Evolutionary conservation across 352 stramenopile species (phyloP).

Genomic region (Stramenopiles sp.): DNA sequence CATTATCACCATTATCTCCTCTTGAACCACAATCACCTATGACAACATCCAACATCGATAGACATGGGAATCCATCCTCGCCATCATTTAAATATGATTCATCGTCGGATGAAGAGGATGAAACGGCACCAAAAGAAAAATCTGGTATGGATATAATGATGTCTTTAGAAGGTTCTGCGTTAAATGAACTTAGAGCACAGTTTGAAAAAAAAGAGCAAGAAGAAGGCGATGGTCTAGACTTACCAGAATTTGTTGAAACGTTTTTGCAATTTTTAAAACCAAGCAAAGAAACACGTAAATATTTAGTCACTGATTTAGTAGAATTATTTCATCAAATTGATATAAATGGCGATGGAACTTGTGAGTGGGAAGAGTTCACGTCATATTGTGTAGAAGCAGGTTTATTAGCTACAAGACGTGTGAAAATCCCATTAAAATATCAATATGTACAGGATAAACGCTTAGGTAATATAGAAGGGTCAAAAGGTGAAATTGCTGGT

Average conservation of each 20-base stretch:
- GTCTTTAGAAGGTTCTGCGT: conserved; percentile 41
- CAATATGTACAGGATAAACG: conserved; percentile 37
- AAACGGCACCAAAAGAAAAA: background rate
- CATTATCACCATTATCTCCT: too few species aligned
- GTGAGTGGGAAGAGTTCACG: conserved; percentile 62
- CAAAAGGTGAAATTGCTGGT: conserved; percentile 35
- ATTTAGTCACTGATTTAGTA: conserved; percentile 36
- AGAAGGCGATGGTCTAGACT: conserved; percentile 30
- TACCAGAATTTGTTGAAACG: conserved; percentile 52
- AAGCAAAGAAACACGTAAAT: conserved; percentile 25
- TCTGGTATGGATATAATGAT: conserved; percentile 49
- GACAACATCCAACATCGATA: too few species aligned
- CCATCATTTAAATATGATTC: too few species aligned
- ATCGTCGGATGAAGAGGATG: background rate
- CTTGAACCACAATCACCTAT: too few species aligned
- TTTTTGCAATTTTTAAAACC: conserved; percentile 34
- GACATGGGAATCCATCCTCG: too few species aligned
- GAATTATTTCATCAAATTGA: conserved; percentile 60
- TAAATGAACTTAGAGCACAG: conserved; percentile 50
- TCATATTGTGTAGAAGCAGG: conserved; percentile 56
- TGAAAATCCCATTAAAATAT: conserved; percentile 34
- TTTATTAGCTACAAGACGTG: conserved; percentile 39
- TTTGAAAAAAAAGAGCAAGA: conserved; percentile 32
- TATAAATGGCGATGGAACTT: conserved; percentile 52
- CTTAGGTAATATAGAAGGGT: conserved; percentile 36